Evolutionary conservation across 106 monocot genomes (phyloP).

Genomic region (Apostasia ramifera): DNA sequence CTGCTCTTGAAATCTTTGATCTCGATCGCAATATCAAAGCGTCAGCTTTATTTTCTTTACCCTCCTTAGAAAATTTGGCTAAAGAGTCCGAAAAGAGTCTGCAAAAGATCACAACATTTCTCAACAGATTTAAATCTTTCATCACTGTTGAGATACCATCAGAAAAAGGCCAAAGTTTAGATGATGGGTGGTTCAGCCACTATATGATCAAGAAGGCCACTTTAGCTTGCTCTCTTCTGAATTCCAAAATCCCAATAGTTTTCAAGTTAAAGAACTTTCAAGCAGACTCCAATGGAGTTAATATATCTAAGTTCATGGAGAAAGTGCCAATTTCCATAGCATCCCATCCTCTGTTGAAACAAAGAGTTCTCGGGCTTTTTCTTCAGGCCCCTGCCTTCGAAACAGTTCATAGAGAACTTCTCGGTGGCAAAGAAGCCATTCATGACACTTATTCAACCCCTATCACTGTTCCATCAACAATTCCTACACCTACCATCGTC

Average conservation of each 20-base stretch:
- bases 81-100: conserved; percentile 7
- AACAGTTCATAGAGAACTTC: conserved; percentile 34
- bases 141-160: conserved; percentile 20
- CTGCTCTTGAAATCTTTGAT: conserved; percentile 12
- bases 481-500: conserved; percentile 24
- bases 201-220: conserved; percentile 9
- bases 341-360: conserved; percentile 8
- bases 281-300: conserved; percentile 10
- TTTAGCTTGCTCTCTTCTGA: conserved; percentile 13
- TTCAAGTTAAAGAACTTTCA: conserved; percentile 23
- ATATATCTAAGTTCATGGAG: conserved; percentile 10
- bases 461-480: conserved; percentile 25
- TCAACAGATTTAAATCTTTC: conserved; percentile 25
- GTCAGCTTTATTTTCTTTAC: conserved; percentile 31
- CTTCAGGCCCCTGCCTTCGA: conserved; percentile 11
- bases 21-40: conserved; percentile 18
- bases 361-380: conserved; percentile 18
- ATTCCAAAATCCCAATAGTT: conserved; percentile 24
- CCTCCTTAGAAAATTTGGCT: conserved; percentile 15
- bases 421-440: conserved; percentile 11
- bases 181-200: conserved; percentile 11
- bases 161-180: conserved; percentile 12
- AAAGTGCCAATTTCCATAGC: conserved; percentile 14
- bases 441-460: conserved; percentile 26
- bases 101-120: conserved; percentile 12